Evolutionary conservation across 1,284 basidiomycete species (phyloP).

Genomic region (Gomphus sp.): DNA sequence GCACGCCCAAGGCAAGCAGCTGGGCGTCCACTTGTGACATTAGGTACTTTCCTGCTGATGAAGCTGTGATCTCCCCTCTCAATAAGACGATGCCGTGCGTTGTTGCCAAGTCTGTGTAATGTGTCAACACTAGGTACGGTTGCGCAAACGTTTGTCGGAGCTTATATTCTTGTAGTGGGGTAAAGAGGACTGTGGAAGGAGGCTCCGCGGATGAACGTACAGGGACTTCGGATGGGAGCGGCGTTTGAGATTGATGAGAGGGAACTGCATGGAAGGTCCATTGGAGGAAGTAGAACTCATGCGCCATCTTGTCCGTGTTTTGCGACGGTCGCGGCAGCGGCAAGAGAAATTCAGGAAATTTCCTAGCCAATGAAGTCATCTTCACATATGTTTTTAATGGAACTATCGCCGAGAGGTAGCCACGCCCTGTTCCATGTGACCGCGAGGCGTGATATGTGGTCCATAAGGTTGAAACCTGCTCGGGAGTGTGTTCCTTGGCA

Average conservation of each 20-base stretch:
- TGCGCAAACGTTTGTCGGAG: conserved; percentile 80
- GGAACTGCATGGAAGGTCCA: conserved; percentile 75
- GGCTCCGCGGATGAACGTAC: conserved; percentile 15
- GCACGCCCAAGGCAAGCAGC: conserved; percentile 64
- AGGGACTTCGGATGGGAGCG: conserved; percentile 24
- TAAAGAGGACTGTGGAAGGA: conserved; percentile 78
- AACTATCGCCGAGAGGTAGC: conserved; percentile 75
- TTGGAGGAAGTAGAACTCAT: conserved; percentile 86
- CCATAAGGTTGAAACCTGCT: conserved; percentile 77
- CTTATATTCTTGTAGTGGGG: conserved; percentile 94
- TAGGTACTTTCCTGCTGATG: conserved; percentile 39
- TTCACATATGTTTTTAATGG: conserved; percentile 63
- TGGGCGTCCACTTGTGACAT: conserved; percentile 77
- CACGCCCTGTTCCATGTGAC: conserved; percentile 66
- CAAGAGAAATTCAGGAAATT: conserved; percentile 71
- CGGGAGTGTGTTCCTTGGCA: conserved; percentile 58
- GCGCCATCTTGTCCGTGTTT: conserved; percentile 35
- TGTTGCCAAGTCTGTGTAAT: conserved; percentile 82
- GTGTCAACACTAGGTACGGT: conserved; percentile 84
- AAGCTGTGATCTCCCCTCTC: conserved; percentile 87
- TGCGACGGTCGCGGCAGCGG: conserved; percentile 52
- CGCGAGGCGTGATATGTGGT: conserved; percentile 80
- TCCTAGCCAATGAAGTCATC: conserved; percentile 51
- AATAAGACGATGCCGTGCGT: conserved; percentile 83
- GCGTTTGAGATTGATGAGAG: conserved; percentile 33